Evolutionary conservation across 805 yeast species (phyloP), one percentile per base, ranked within the genome.

Genomic region (Wickerhamomyces kurtzmanii): DNA sequence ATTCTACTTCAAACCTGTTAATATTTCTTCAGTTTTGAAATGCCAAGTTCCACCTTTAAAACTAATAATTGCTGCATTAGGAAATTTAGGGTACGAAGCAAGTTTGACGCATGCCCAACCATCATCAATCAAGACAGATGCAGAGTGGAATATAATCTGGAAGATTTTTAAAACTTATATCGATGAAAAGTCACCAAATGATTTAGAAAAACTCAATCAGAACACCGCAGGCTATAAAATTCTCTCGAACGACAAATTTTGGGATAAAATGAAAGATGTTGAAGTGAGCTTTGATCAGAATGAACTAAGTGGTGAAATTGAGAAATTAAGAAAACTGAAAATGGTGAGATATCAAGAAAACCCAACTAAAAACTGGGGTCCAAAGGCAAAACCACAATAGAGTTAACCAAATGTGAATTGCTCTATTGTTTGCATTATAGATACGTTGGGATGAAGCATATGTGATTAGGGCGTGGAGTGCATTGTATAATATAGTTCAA

Each of bases 321-420:
- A 72, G 40, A 60, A 55, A 31, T 58, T 84, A 30, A 67, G 96
- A 44, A 75, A 71, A 37, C 65, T 84, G 33, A 85, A 85, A 54
- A 71, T 89, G 48, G 85, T 85, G 10, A 66, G 96, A 43, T 89
- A 68, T 54, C 98, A 87, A 50, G 86, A 76, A 47, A 89, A 87
- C 47, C 99, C 99, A 11, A 70, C 85, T 1, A 83, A 82, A 49
- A 78, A 83, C 50, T 91, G 99, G 99, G 99, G 99, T 2, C 99
- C 97, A 20, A 84, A 81, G 57, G 74, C 95, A 4, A 75, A 80
- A 45, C 93, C 94, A 21, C 47, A 45, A 34, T 43, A 21, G n/a
- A n/a, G n/a, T n/a, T n/a, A n/a, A n/a, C n/a, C n/a, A n/a, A n/a
- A n/a, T n/a, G n/a, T n/a, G n/a, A n/a, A n/a, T n/a, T n/a, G n/a